Conservation (phyloP, 805 yeast genomes). For the Metschnikowia gruessii region DNA sequence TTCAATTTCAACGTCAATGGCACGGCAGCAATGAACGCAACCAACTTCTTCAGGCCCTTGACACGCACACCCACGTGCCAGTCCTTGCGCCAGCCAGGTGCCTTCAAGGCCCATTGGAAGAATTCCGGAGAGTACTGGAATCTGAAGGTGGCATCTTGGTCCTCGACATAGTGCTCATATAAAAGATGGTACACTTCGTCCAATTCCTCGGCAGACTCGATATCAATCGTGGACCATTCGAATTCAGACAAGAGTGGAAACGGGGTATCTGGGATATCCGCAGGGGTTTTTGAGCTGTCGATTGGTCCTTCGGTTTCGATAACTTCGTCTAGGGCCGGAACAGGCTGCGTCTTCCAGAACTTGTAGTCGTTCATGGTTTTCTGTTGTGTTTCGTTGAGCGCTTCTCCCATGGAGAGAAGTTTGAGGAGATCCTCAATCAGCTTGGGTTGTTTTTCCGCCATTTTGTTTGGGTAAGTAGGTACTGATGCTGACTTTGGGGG, state of each 20-base stretch:
- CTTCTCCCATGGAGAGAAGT: slow-evolving; percentile 51
- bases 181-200: slow-evolving; percentile 77
- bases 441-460: slow-evolving; percentile 14
- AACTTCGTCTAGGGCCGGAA: slow-evolving; percentile 67
- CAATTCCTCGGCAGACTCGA: slow-evolving; percentile 50
- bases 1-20: slow-evolving; percentile 70
- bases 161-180: slow-evolving; percentile 92
- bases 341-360: slow-evolving; percentile 99
- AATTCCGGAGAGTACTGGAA: slow-evolving; percentile 84
- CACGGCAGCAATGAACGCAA: slow-evolving; percentile 89
- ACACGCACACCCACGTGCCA: slow-evolving; percentile 96
- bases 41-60: slow-evolving; percentile 66
- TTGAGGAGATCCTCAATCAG: slow-evolving; percentile 58
- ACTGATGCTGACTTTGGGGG: background rate
- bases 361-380: slow-evolving; percentile 76
- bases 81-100: slow-evolving; percentile 87
- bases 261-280: slow-evolving; percentile 68
- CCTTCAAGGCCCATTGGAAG: slow-evolving; percentile 87
- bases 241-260: slow-evolving; percentile 71
- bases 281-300: slow-evolving; percentile 62
- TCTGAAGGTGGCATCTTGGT: slow-evolving; percentile 85
- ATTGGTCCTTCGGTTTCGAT: slow-evolving; percentile 78
- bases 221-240: slow-evolving; percentile 84
- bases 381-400: slow-evolving; percentile 54
- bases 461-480: background rate